Base-by-base conservation (phyloP, 148 eudicot genomes). In the Tetragonia tetragonoides region DNA sequence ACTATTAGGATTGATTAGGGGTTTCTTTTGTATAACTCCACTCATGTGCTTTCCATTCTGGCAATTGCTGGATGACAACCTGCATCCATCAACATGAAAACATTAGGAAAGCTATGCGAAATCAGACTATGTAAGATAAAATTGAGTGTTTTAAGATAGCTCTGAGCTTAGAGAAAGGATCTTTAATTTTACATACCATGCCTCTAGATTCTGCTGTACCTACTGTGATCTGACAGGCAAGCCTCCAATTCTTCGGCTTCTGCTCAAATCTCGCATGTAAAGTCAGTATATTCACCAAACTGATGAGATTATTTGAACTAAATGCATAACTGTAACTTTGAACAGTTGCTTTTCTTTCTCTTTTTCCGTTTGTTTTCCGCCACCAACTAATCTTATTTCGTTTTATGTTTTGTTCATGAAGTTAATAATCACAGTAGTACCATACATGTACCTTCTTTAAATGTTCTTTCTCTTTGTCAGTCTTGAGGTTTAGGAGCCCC, bases 11-110 rank as follows among this genome's bases (percentile, higher is more conserved):
- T 69, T 80, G 81, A 28, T 64, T 10, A 70, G 87, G 87, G 12
- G 74, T 81, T 49, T 80, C 84, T 76, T 85, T 87, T 67, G 86
- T 80, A 72, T 86, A 86, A 28, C 64, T 80, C 98, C 98, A 92
- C 77, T 92, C 91, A 75, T 92, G 97, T 72, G 86, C 93, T 89
- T 94, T 94, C 98, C 98, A 94, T 80, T 92, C 97, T 6, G 98
- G 98, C 77, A 94, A 62, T 77, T 94, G 97, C 75, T 94, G 98
- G 70, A 94, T 82, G 7, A 87, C 92, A 82, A 92, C 88, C 98
- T 94, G 89, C 87, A 83, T 10, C 70, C 65, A 46, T 11, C 34
- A 41, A 37, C 40, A 44, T 53, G 68, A 10, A 7, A 68, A 71
- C 12, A 60, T 6, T 3, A 18, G 70, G 59, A 77, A 44, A 61